These are phyloP conservation scores for Phyllosticta citrichinensis DNA, from an alignment of 2,329 filamentous ascomycete genomes.

Conservation along the genomic window DNA sequence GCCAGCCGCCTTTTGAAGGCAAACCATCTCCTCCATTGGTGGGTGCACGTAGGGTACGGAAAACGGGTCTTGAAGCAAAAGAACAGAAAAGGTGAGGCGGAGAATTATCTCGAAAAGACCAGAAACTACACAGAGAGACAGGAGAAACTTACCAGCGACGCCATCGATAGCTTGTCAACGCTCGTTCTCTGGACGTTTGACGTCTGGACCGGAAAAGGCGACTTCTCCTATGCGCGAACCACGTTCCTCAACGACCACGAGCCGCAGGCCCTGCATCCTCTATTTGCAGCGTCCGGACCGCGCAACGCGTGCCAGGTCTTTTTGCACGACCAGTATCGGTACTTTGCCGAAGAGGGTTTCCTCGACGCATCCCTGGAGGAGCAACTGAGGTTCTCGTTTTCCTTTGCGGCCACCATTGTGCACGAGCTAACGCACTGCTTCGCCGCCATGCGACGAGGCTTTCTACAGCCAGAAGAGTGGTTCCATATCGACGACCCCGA, in stretches of 20 bases:
- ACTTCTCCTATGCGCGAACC: neutral
- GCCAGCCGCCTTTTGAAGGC: constrained; percentile 2
- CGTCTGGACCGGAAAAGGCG: neutral
- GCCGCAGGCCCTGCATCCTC: neutral
- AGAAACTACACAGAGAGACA: neutral
- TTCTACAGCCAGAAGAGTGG: constrained; percentile 18
- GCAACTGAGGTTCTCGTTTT: constrained; percentile 25
- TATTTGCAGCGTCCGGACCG: neutral
- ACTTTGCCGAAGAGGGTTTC: neutral
- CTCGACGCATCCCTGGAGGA: neutral
- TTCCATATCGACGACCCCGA: constrained; percentile 18
- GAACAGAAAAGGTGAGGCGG: neutral
- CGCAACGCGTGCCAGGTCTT: neutral
- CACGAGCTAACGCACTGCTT: constrained; percentile 27
- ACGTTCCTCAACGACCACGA: neutral
- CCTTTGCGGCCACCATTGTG: constrained; percentile 20
- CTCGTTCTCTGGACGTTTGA: constrained; percentile 1
- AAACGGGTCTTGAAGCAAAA: neutral
- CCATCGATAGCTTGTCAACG: neutral
- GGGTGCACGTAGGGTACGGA: constrained; percentile 2
- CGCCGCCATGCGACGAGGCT: constrained; percentile 22
- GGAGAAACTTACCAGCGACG: neutral
- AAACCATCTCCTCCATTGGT: constrained; percentile 5
- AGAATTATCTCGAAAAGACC: neutral
- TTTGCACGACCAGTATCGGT: neutral